Base-by-base conservation (phyloP, 257 asterid genomes). In the Striga asiatica region DNA sequence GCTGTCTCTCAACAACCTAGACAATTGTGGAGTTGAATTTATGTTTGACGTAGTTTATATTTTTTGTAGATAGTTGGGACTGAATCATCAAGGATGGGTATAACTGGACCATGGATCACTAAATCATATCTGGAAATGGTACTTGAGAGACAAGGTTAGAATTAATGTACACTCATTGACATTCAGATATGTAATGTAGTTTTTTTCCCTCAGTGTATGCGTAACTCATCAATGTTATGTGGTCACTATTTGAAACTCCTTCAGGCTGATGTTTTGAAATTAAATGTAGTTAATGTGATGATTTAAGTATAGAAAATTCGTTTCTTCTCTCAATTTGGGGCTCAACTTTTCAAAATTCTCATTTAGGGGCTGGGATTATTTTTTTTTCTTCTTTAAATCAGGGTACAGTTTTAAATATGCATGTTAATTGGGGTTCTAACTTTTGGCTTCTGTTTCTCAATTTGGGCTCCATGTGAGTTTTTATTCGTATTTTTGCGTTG, bases 91-190 rank as follows among this genome's bases (percentile, higher is more conserved):
- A 92, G 93, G 81, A 70, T 82, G 78, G 95, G 95, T 61, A 50
- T 92, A 71, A 73, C 58, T 55, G 95, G 95, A 59, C 95, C 94
- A 14, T 92, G 99, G 99, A 88, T 92, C 71, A 88, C 97, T 3
- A 84, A 88, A 78, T 92, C 97, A 38, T 92, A 92, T 77, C 93
- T 92, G 49, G 99, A 92, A 82, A 64, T 92, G 99, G 79, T 92
- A 76, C 88, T 88, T 37, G 99, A 88, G 82, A 84, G 82, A 53
- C 83, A 70, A 84, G 97, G 98, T 91, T 47, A 35, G 78, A 55
- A 66, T 68, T 73, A n/a, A 46, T 19, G 13, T 12, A 16, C 29
- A 24, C 41, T 12, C 25, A 8, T 11, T 7, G 12, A 8, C 27
- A 24, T 20, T 22, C 5, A 6, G 17, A 38, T 25, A 23, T 17